These are phyloP conservation scores for Cutaneotrichosporon spelunceum DNA, from an alignment of 1,284 basidiomycete genomes.

Conservation along the genomic window DNA sequence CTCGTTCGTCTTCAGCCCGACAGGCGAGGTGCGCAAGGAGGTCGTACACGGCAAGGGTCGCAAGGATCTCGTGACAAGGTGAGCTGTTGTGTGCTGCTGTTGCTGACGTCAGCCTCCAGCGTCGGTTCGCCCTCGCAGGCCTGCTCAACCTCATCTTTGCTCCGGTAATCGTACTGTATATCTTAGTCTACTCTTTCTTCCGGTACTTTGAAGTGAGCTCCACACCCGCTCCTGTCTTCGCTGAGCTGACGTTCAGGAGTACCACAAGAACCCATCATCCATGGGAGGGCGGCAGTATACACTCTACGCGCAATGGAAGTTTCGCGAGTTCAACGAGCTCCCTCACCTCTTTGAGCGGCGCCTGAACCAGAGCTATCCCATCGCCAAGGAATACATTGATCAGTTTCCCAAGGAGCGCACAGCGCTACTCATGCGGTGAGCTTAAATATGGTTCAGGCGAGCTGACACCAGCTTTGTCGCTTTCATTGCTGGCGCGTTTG, in stretches of 20 bases:
- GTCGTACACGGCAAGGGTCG: conserved; percentile 83
- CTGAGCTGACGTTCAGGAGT: conserved; percentile 64
- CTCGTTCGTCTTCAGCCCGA: conserved; percentile 85
- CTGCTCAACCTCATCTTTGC: conserved; percentile 90
- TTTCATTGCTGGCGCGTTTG: conserved; percentile 93
- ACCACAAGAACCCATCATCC: conserved; percentile 94
- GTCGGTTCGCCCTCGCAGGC: conserved; percentile 93
- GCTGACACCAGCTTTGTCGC: conserved; percentile 70
- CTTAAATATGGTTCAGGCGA: neutral
- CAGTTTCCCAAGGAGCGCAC: conserved; percentile 96
- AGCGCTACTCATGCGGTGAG: conserved; percentile 80
- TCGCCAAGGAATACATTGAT: conserved; percentile 90
- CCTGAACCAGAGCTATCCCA: conserved; percentile 80
- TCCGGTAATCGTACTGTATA: conserved; percentile 95
- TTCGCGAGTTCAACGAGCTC: conserved; percentile 97
- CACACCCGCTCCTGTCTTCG: conserved; percentile 6
- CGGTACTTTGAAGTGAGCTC: conserved; percentile 89
- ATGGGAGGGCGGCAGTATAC: conserved; percentile 91
- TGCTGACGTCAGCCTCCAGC: conserved; percentile 60
- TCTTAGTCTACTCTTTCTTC: conserved; percentile 98
- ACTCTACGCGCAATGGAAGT: conserved; percentile 94
- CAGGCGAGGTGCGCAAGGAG: conserved; percentile 81
- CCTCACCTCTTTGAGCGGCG: conserved; percentile 86
- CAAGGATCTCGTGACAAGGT: conserved; percentile 76
- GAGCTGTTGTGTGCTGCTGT: conserved; percentile 41